Conservation (phyloP, 306 rosid species). For the Potentilla sterilis region DNA sequence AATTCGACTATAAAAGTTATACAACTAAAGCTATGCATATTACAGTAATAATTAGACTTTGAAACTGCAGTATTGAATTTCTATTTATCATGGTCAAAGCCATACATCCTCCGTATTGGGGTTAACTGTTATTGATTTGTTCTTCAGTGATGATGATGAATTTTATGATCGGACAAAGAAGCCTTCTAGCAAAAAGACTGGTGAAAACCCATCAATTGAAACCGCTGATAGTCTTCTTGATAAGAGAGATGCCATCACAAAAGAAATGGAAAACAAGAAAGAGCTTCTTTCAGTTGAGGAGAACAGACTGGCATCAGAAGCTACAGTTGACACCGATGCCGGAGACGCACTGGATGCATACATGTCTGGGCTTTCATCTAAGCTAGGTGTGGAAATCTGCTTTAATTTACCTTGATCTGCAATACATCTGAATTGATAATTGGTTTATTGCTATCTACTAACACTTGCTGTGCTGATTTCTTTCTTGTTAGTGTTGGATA, state of each 20-base stretch:
- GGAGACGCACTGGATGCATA: constrained; percentile 83
- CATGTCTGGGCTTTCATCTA: constrained; percentile 92
- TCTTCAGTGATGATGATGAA: constrained; percentile 86
- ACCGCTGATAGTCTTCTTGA: constrained; percentile 88
- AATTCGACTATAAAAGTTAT: background rate
- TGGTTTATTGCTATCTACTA: background rate
- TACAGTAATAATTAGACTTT: background rate
- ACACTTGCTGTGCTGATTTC: constrained; percentile 31
- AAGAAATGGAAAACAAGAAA: constrained; percentile 62
- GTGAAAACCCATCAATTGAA: constrained; percentile 71
- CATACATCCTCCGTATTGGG: background rate
- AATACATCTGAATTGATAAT: background rate
- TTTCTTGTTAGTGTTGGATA: constrained; percentile 62
- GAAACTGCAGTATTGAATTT: background rate
- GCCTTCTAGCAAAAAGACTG: constrained; percentile 45
- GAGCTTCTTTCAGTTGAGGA: constrained; percentile 62
- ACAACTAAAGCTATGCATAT: background rate
- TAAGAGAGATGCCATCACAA: constrained; percentile 67
- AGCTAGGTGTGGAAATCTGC: constrained; percentile 60
- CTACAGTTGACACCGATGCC: constrained; percentile 41
- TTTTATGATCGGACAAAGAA: constrained; percentile 91
- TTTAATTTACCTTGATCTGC: background rate
- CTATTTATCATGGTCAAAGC: background rate
- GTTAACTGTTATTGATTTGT: constrained; percentile 19
- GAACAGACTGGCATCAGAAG: constrained; percentile 42